Base-by-base conservation (phyloP, 352 stramenopile species). In the Pythium aristosporum region DNA sequence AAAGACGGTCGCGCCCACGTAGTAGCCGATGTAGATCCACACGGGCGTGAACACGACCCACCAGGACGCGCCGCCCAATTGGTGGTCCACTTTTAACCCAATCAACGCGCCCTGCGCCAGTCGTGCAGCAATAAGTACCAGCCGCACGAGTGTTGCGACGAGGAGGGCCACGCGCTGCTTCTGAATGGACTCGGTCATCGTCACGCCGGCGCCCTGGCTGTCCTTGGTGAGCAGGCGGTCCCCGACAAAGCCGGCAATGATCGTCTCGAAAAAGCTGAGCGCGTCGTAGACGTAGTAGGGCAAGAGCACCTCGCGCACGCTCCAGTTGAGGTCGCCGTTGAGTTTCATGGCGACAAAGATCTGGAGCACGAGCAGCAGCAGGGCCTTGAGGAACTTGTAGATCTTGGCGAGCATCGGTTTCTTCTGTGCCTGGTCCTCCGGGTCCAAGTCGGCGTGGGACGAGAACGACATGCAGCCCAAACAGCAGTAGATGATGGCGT, bases 261-360 rank as follows among this genome's bases (percentile, higher is more conserved):
- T 39, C n/a, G 69, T 73, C 71, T 92, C 83, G 32, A 92, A 32
- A 41, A 92, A 73, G 59, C 75, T 87, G n/a, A 92, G 71, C 4
- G 67, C 72, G 54, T 94, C 85, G 57, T 87, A 90, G 5, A 92
- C 76, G 58, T 88, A 94, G 66, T 92, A 94, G 53, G 85, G 85
- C 25, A 90, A 76, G 48, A 94, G 63, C 18, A 90, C 78, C 49
- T 91, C 73, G 12, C 71, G 62, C 46, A 91, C 65, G 23, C 71
- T 79, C 83, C 83, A 92, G 30, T 41, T 57, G 23, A 95, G 55
- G 61, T 91, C 79, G 63, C 72, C 61, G 62, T 95, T 91, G 47
- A 95, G 78, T 53, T 90, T 88, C 68, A 95, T 83, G 36, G 76
- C 84, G 41, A 95, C 56, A 57, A 95, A 92, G 73, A 95, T 72